phyloP scores from a whole-genome alignment of 139 green algal species.

The Chlorella sp. region DNA sequence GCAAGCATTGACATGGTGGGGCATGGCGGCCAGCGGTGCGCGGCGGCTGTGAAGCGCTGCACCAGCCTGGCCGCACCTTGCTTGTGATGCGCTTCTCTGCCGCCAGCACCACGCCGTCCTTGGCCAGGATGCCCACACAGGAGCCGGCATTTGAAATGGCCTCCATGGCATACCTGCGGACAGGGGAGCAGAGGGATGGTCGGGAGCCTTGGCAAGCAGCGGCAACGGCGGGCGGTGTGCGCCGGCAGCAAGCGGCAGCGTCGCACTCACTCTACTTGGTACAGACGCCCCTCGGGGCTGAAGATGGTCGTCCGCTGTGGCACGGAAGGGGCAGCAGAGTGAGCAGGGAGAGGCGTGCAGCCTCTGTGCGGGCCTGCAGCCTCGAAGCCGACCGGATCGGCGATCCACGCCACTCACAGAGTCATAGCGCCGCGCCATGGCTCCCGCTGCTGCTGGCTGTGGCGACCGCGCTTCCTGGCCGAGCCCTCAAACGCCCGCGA shows the following conservation, averaged over 20 bases:
- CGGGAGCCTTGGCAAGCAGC: background rate
- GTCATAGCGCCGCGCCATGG: slow-evolving; percentile 29
- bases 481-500: too few species aligned
- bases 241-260: background rate
- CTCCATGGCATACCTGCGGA: slow-evolving; percentile 95
- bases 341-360: background rate
- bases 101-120: slow-evolving; percentile 93
- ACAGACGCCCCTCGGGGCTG: slow-evolving; percentile 95
- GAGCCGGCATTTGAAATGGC: slow-evolving; percentile 97
- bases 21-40: too few species aligned
- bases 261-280: slow-evolving; percentile 85
- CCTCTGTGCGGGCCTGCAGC: too few species aligned
- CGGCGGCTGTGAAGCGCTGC: too few species aligned
- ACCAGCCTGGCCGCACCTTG: slow-evolving; percentile 67
- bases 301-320: slow-evolving; percentile 68
- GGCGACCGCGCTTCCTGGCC: too few species aligned
- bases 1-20: too few species aligned
- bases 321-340: background rate
- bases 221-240: background rate
- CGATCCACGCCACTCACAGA: background rate
- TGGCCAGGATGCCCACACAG: slow-evolving; percentile 90
- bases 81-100: slow-evolving; percentile 99
- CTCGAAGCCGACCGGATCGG: too few species aligned
- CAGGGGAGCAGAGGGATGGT: too few species aligned
- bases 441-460: too few species aligned